These are phyloP conservation scores for Trichoderma sp. DNA, from an alignment of 2,329 filamentous ascomycete genomes.

Conservation along the genomic window DNA sequence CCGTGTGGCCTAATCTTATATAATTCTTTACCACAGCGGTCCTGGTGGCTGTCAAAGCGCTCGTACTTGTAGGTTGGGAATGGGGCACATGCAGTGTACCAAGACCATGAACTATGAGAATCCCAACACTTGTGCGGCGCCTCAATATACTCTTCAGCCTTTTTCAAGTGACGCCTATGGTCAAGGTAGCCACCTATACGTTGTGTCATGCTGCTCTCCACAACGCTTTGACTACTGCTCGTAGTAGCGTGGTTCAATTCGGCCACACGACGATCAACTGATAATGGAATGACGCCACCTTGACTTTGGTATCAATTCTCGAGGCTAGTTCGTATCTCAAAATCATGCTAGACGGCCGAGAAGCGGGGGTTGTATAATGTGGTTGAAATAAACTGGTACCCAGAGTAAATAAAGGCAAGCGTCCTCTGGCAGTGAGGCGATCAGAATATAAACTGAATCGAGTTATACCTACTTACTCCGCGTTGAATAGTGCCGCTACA, in stretches of 20 bases:
- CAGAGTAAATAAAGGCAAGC: not conserved
- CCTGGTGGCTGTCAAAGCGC: not conserved
- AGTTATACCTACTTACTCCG: not conserved
- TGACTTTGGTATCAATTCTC: not conserved
- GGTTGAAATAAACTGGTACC: not conserved
- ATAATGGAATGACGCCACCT: not conserved
- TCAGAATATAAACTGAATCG: not conserved
- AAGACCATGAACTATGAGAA: too few relatives aligned
- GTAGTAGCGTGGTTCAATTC: not conserved
- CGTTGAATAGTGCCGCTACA: not conserved
- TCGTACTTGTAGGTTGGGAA: not conserved
- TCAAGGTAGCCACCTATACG: not conserved
- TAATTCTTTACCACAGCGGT: slow-evolving; percentile 2
- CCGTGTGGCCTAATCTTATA: slow-evolving; percentile 15
- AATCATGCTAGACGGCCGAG: not conserved
- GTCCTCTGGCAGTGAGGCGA: not conserved
- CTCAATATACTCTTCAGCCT: not conserved
- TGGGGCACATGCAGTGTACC: not conserved
- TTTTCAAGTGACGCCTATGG: not conserved
- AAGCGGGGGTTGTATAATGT: not conserved
- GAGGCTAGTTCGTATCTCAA: not conserved
- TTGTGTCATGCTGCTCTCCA: not conserved
- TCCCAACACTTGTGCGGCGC: not conserved
- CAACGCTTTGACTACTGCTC: not conserved
- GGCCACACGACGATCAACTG: not conserved